Base-by-base conservation (phyloP, 2,329 filamentous ascomycete species). In the Chaetomiaceae sp. region DNA sequence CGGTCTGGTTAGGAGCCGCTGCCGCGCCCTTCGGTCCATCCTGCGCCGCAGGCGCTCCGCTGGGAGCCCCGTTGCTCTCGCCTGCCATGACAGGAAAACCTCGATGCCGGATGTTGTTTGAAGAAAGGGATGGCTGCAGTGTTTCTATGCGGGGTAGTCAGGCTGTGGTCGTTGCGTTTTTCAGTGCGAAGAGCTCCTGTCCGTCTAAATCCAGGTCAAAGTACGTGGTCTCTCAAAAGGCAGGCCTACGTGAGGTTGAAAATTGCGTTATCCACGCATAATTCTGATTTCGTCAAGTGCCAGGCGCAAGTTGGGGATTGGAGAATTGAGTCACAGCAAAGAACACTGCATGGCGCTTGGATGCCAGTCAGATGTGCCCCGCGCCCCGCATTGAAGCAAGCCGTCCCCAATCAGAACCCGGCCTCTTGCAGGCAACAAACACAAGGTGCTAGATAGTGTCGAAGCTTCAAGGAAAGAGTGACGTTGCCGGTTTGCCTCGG, bases 21-120 rank as follows among this genome's bases (percentile, higher is more conserved):
- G 52, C 34, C 15, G 43, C 39, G 34, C 47, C 15, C 17, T 42
- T 49, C 15, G 24, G 45, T 32, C 34, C 36, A 11, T 45, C 51
- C 14, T 53, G 47, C 33, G 47, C 12, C 39, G 51, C 27, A 12
- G 54, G 42, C 33, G 45, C 47, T 40, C 38, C 42, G 26, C 32
- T 45, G 8, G 53, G 43, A 49, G 54, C 50, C 34, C 46, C 48
- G 19, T 48, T 54, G 12, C 19, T 43, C 44, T 59, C 56, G 33
- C 48, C 49, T n/a, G 58, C 51, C 58, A 60, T 60, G 14, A n/a
- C 47, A 17, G 32, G 27, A 3, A 27, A 10, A 14, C 10, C 29
- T n/a, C 19, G 29, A 32, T n/a, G 29, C 29, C 22, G 22, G 22
- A 9, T 6, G 22, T 9, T 24, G 22, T 6, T 24, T 5, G 9